A percentile compares a stretch with the other conserved stretches of the same genome.
Conservation (phyloP, 208 protist genomes). For the Trypanosoma brucei region DNA sequence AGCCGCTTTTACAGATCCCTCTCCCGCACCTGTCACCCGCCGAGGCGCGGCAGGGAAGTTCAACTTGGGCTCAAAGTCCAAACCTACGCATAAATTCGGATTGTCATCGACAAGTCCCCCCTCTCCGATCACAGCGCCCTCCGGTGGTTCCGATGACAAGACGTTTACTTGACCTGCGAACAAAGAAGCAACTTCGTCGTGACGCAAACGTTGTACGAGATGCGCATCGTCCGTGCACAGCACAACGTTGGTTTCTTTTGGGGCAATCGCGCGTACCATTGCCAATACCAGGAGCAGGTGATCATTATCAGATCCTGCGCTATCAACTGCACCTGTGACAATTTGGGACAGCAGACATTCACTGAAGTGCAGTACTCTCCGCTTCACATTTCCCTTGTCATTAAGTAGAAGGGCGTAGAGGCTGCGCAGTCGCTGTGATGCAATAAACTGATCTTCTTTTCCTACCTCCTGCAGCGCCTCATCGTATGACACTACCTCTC, state of each 20-base stretch:
- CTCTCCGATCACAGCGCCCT: conserved; percentile 30
- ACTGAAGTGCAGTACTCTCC: conserved; percentile 72
- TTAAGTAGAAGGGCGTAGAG: conserved; percentile 40
- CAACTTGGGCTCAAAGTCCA: conserved; percentile 41
- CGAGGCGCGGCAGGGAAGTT: conserved; percentile 2
- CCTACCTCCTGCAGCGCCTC: conserved; percentile 46
- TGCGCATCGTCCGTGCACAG: conserved; percentile 66
- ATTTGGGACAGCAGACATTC: conserved; percentile 66
- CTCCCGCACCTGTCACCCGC: no score
- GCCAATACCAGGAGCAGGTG: conserved; percentile 64
- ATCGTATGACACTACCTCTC: conserved; percentile 53
- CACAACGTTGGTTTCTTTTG: conserved; percentile 26
- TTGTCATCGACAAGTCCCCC: conserved; percentile 67
- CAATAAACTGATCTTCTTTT: conserved; percentile 46
- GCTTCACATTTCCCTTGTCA: conserved; percentile 5
- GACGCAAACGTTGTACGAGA: conserved; percentile 19
- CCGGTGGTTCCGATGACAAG: conserved; percentile 39
- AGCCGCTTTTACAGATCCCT: neutral
- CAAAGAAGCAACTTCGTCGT: conserved; percentile 10
- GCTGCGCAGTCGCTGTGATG: conserved; percentile 59
- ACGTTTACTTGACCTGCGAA: conserved; percentile 41
- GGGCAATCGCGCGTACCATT: conserved; percentile 53
- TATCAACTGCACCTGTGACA: conserved; percentile 18
- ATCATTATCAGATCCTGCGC: conserved; percentile 51
- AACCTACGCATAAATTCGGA: conserved; percentile 28